Conservation (phyloP, 2,329 filamentous ascomycete species). For the Hypoxylon sp. region DNA sequence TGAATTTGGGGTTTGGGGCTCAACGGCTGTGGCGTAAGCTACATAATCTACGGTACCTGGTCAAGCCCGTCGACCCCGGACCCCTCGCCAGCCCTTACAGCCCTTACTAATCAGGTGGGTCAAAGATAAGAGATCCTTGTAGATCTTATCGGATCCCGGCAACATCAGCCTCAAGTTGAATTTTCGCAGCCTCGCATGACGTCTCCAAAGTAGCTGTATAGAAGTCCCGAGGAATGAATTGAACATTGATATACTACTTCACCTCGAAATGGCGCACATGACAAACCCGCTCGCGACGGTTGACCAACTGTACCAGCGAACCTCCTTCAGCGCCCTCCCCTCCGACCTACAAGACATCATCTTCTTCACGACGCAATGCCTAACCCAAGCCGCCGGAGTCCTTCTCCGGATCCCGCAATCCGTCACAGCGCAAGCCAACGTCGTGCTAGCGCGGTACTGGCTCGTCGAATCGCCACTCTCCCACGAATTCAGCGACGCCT, state of each 20-base stretch:
- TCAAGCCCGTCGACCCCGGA: slow-evolving; percentile 23
- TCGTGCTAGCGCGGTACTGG: slow-evolving; percentile 87
- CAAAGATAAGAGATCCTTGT: slow-evolving; percentile 32
- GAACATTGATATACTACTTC: neutral
- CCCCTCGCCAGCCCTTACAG: slow-evolving; percentile 6
- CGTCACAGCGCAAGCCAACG: slow-evolving; percentile 86
- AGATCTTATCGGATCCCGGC: slow-evolving; percentile 27
- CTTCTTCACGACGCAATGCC: slow-evolving; percentile 78
- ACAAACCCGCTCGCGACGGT: slow-evolving; percentile 80
- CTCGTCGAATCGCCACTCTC: slow-evolving; percentile 70
- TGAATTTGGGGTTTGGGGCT: slow-evolving; percentile 28
- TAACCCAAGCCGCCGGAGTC: slow-evolving; percentile 84
- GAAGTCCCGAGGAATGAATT: neutral
- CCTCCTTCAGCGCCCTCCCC: slow-evolving; percentile 72
- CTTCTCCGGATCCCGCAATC: slow-evolving; percentile 89
- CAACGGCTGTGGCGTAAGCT: slow-evolving; percentile 34
- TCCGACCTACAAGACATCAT: slow-evolving; percentile 79
- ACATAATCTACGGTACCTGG: slow-evolving; percentile 17
- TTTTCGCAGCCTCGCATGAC: slow-evolving; percentile 42
- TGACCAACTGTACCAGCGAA: slow-evolving; percentile 75
- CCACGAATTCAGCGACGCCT: slow-evolving; percentile 78
- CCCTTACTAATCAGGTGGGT: slow-evolving; percentile 26
- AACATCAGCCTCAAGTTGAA: slow-evolving; percentile 37
- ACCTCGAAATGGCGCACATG: slow-evolving; percentile 70
- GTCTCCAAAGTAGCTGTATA: slow-evolving; percentile 10